Base-by-base conservation (phyloP, 2,329 filamentous ascomycete genomes). In the Calonectria pseudoreteaudii region DNA sequence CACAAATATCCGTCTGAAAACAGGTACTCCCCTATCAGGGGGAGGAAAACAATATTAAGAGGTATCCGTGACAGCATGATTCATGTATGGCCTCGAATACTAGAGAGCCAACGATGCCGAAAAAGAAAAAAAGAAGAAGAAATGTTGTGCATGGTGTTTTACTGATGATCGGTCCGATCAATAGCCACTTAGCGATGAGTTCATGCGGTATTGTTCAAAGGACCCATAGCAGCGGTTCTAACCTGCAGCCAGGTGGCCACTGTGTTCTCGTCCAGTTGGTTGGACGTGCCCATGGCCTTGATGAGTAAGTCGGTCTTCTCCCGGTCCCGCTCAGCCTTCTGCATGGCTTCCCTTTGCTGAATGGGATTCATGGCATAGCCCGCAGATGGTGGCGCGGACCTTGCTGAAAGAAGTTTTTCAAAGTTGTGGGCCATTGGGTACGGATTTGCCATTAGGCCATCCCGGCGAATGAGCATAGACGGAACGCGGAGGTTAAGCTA, bases 381-480 rank as follows among this genome's bases (percentile, higher is more conserved):
- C 26, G 81, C 76, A 10, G 80, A 78, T 9, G 86, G 83, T 16
- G 83, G 78, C 4, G 83, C 81, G 18, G 78, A 73, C 65, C 83
- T 84, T 23, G 85, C 83, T 4, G 86, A 86, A n/a, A 88, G 80
- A 36, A 88, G 78, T 81, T 86, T 87, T 76, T 87, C 84, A 72
- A 88, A 86, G 77, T 88, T 85, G 66, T 86, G 82, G 9, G 84
- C 83, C 65, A 83, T 81, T 8, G 85, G 84, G 68, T 86, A 87
- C 3, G 86, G 86, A 62, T 83, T 84, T 2, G 86, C 85, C 84
- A 90, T 85, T 13, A 90, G 81, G 6, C 86, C 86, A 77, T 91
- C 90, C 44, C 87, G 84, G 34, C 86, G 87, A 80, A 93, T 91
- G 74, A 92, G 86, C 91, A 92, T 92, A 0, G 90, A 92, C 2